Percentiles rank a stretch among this genome's conserved stretches.
Conservation (phyloP, 2,329 filamentous ascomycete genomes). For the Xylariaceae sp. region DNA sequence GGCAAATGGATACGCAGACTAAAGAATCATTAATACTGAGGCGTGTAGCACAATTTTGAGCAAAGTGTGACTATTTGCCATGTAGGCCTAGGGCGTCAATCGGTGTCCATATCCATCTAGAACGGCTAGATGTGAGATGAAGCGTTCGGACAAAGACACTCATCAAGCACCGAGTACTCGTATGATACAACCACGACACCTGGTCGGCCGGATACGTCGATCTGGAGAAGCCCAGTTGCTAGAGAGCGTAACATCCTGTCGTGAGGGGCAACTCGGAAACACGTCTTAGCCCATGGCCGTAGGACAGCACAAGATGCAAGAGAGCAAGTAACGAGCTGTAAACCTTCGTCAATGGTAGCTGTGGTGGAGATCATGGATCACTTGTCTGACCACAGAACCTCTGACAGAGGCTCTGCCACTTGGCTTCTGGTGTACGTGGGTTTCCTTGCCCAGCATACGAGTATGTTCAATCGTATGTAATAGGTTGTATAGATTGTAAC, state of each 20-base stretch:
- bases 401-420: slow-evolving; percentile 28
- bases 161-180: slow-evolving; percentile 26
- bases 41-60: slow-evolving; percentile 13
- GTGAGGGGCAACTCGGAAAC: slow-evolving; percentile 37
- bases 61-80: slow-evolving; percentile 9
- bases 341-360: slow-evolving; percentile 25
- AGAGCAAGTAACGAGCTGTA: slow-evolving; percentile 24
- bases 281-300: slow-evolving; percentile 31
- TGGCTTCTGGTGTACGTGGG: slow-evolving; percentile 7
- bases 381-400: slow-evolving; percentile 30
- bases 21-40: slow-evolving; percentile 8
- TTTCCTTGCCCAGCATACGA: slow-evolving; percentile 1
- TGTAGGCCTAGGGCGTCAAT: slow-evolving; percentile 6
- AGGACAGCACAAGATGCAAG: slow-evolving; percentile 24
- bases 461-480: slow-evolving; percentile 8
- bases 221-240: slow-evolving; percentile 41
- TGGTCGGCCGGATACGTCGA: slow-evolving; percentile 41
- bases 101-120: slow-evolving; percentile 7
- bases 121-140: slow-evolving; percentile 26
- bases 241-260: slow-evolving; percentile 32
- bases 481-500: slow-evolving; percentile 7
- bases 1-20: slow-evolving; percentile 22
- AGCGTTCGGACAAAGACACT: slow-evolving; percentile 20
- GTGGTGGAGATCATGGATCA: slow-evolving; percentile 30
- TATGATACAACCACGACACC: slow-evolving; percentile 41